These are phyloP conservation scores for Fusarium brevicatenulatum DNA, from an alignment of 2,329 filamentous ascomycete species.

Conservation along the genomic window DNA sequence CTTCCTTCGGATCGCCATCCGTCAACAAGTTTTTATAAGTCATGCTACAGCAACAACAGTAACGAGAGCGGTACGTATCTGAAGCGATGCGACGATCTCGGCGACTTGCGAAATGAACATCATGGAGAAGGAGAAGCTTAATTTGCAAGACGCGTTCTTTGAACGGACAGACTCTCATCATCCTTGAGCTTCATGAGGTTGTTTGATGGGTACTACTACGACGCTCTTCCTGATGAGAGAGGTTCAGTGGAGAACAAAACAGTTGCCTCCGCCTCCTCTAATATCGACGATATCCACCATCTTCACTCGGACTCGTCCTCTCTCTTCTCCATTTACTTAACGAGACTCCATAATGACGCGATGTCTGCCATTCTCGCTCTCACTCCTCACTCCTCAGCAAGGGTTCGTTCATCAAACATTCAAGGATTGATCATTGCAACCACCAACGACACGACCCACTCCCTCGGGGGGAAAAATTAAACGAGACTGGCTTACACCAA, in stretches of 20 bases:
- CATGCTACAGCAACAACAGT: neutral
- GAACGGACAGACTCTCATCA: constrained; percentile 5
- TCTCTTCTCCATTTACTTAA: constrained; percentile 6
- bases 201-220: constrained; percentile 23
- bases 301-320: constrained; percentile 8
- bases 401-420: constrained; percentile 11
- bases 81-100: neutral
- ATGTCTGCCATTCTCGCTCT: constrained; percentile 8
- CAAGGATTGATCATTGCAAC: neutral
- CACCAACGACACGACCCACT: neutral
- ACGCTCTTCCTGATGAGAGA: neutral
- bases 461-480: no score
- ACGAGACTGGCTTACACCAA: no score
- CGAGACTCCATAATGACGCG: constrained; percentile 33
- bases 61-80: neutral
- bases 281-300: constrained; percentile 29
- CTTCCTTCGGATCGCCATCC: neutral
- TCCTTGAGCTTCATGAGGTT: constrained; percentile 29
- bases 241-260: constrained; percentile 23
- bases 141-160: neutral
- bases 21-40: neutral
- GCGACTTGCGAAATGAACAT: neutral
- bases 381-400: neutral
- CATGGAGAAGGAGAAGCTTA: constrained; percentile 26
- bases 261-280: constrained; percentile 14